These are phyloP conservation scores for Biscogniauxia sp. DNA, from an alignment of 2,329 filamentous ascomycete species.

Conservation along the genomic window DNA sequence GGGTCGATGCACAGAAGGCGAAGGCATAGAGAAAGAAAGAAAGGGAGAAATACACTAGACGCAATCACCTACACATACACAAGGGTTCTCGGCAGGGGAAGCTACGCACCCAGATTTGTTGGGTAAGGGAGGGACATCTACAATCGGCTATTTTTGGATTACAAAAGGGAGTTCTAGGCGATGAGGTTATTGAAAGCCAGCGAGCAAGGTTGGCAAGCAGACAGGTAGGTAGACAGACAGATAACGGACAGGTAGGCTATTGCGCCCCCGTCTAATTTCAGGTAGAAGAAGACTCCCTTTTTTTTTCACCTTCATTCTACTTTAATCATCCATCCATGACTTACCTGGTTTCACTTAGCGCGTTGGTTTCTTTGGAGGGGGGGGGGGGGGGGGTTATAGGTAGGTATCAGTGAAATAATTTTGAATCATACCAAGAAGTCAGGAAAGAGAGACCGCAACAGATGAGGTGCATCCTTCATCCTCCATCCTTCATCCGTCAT, in stretches of 20 bases:
- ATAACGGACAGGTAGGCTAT: not conserved
- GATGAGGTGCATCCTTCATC: too few relatives aligned
- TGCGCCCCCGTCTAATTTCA: not conserved
- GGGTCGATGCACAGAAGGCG: conserved; percentile 49
- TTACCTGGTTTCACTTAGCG: too few relatives aligned
- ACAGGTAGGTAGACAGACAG: not conserved
- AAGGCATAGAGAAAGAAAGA: conserved; percentile 14
- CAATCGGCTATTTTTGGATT: not conserved
- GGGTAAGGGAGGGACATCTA: not conserved
- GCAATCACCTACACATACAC: not conserved
- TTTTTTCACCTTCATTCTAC: not conserved
- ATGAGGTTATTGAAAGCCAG: not conserved
- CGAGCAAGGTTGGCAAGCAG: not conserved
- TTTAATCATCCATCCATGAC: not conserved
- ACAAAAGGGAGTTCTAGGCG: not conserved
- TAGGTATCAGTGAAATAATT: too few relatives aligned
- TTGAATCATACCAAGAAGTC: too few relatives aligned
- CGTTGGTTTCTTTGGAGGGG: too few relatives aligned
- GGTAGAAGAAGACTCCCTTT: not conserved
- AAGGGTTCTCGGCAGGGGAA: not conserved
- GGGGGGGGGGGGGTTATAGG: too few relatives aligned
- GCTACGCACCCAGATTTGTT: not conserved
- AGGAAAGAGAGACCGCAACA: too few relatives aligned
- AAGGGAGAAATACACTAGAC: not conserved
- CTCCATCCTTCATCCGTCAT: too few relatives aligned